A percentile compares a stretch with the other conserved stretches of the same genome.
phyloP scores from a whole-genome alignment of 495 filamentous ascomycete species.

The Cairneyella variabilis region DNA sequence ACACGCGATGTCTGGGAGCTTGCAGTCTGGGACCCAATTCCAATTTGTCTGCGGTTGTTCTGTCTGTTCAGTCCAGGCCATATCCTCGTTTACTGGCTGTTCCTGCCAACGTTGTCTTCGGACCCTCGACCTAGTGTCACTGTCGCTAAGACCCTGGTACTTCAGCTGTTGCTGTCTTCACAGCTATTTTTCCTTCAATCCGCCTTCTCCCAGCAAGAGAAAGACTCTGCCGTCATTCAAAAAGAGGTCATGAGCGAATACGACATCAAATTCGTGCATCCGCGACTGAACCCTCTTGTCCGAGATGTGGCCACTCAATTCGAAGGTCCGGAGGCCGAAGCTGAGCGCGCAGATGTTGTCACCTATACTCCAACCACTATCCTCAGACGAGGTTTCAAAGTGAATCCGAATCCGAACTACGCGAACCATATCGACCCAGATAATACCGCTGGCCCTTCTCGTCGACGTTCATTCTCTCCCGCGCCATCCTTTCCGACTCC shows the following conservation, averaged over 20 bases:
- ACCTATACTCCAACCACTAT: conserved; percentile 73
- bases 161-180: conserved; percentile 67
- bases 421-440: conserved; percentile 73
- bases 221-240: conserved; percentile 78
- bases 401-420: conserved; percentile 87
- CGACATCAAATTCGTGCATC: conserved; percentile 91
- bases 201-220: conserved; percentile 76
- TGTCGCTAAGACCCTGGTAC: conserved; percentile 70
- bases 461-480: conserved; percentile 8
- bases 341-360: conserved; percentile 15
- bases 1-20: conserved; percentile 93
- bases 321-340: conserved; percentile 30
- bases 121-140: conserved; percentile 81
- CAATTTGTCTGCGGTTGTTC: conserved; percentile 77
- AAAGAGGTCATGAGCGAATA: conserved; percentile 94
- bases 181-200: conserved; percentile 70
- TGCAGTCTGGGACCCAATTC: conserved; percentile 86
- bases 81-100: conserved; percentile 80
- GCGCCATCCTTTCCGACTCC: conserved; percentile 12
- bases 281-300: conserved; percentile 72
- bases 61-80: conserved; percentile 92
- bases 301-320: conserved; percentile 83
- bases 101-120: conserved; percentile 69
- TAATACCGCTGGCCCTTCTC: conserved; percentile 25
- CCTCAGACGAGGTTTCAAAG: conserved; percentile 77